These are phyloP conservation scores for Cyberlindnera mississippiensis DNA, from an alignment of 805 yeast species.

Conservation along the genomic window DNA sequence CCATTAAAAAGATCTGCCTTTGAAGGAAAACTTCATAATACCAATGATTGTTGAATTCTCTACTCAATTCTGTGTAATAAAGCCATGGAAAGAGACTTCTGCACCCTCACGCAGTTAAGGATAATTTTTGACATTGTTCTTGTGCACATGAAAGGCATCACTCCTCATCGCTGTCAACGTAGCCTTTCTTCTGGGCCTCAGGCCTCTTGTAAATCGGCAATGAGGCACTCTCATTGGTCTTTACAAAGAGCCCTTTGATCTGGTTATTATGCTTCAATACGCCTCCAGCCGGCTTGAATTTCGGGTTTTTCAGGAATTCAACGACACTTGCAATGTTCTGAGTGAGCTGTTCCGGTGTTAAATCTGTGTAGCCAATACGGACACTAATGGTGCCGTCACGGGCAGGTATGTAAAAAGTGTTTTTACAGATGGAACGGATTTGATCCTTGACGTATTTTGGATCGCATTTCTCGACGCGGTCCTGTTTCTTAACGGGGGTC, in stretches of 20 bases:
- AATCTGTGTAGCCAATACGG: constrained; percentile 53
- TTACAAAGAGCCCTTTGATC: constrained; percentile 51
- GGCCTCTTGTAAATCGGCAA: constrained; percentile 46
- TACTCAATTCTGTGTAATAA: too few relatives aligned
- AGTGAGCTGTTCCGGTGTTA: constrained; percentile 39
- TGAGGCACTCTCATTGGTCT: constrained; percentile 63
- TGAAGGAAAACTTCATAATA: too few relatives aligned
- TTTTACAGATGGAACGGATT: constrained; percentile 56
- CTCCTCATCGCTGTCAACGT: constrained; percentile 6
- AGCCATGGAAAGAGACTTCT: too few relatives aligned
- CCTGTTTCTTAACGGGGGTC: constrained; percentile 33
- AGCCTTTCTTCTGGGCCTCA: neutral
- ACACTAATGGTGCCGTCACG: constrained; percentile 59
- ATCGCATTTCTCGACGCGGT: constrained; percentile 58
- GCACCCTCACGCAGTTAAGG: too few relatives aligned
- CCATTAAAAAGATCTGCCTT: too few relatives aligned
- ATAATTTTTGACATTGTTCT: too few relatives aligned
- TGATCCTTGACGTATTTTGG: constrained; percentile 61
- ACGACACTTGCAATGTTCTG: constrained; percentile 51
- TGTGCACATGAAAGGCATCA: neutral
- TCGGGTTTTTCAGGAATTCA: constrained; percentile 41
- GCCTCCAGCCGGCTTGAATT: constrained; percentile 54
- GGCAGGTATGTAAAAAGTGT: constrained; percentile 59
- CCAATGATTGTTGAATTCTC: too few relatives aligned
- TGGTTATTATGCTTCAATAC: constrained; percentile 42